Conservation (phyloP, 2,329 filamentous ascomycete species). For the Simplicillium aogashimaense region DNA sequence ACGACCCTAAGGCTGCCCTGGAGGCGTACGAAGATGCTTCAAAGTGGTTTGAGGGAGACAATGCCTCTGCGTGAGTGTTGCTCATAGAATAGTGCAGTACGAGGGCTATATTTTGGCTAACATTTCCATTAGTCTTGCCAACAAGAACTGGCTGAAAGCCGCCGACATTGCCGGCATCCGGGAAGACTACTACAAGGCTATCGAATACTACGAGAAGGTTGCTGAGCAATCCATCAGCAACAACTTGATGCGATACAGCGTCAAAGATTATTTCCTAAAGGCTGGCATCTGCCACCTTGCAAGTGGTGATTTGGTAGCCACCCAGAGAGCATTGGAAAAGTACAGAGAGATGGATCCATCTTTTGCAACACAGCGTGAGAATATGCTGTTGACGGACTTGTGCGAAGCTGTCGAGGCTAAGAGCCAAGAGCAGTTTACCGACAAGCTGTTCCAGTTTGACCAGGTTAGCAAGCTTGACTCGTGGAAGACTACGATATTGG, state of each 20-base stretch:
- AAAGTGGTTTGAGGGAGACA: slow-evolving; percentile 81
- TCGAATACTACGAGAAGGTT: slow-evolving; percentile 76
- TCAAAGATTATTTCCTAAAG: slow-evolving; percentile 95
- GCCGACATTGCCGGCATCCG: slow-evolving; percentile 79
- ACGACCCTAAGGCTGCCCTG: slow-evolving; percentile 67
- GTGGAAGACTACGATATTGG: slow-evolving; percentile 85
- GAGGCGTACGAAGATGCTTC: slow-evolving; percentile 80
- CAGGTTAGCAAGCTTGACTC: slow-evolving; percentile 90
- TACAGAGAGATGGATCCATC: slow-evolving; percentile 72
- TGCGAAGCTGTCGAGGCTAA: slow-evolving; percentile 64
- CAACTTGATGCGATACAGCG: slow-evolving; percentile 85
- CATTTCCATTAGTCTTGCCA: slow-evolving; percentile 55
- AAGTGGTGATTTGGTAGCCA: slow-evolving; percentile 63
- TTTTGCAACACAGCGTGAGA: slow-evolving; percentile 70
- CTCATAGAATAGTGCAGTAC: not conserved
- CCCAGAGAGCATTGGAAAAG: slow-evolving; percentile 68
- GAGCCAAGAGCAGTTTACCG: slow-evolving; percentile 74
- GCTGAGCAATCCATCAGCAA: slow-evolving; percentile 71
- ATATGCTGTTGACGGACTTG: slow-evolving; percentile 71
- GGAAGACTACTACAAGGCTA: slow-evolving; percentile 74
- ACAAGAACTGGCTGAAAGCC: slow-evolving; percentile 88
- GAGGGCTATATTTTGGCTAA: not conserved
- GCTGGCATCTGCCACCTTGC: slow-evolving; percentile 83
- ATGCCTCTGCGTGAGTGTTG: slow-evolving; percentile 64
- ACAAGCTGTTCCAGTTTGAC: slow-evolving; percentile 82